These are phyloP conservation scores for Nannochloropsis salina DNA, from an alignment of 108 stramenopile species.

Conservation along the genomic window DNA sequence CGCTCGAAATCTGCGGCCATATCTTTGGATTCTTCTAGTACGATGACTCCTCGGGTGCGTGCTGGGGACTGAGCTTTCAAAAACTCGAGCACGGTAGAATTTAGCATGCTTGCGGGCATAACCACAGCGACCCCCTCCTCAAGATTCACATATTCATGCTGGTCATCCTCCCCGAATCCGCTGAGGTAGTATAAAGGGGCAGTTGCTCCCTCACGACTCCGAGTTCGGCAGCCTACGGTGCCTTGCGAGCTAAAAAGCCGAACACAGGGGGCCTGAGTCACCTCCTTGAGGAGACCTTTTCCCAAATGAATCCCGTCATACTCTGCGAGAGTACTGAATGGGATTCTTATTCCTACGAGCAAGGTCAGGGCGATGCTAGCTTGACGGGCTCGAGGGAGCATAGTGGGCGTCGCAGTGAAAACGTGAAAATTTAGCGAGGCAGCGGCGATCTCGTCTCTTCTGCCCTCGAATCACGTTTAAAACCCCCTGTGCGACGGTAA, in stretches of 20 bases:
- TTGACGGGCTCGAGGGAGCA: too few species aligned
- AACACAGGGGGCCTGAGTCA: slow-evolving; percentile 43
- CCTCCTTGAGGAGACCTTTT: neutral
- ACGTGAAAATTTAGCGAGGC: too few species aligned
- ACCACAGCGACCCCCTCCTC: slow-evolving; percentile 42
- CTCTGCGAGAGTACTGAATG: neutral
- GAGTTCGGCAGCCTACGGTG: slow-evolving; percentile 45
- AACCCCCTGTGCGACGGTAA: too few species aligned
- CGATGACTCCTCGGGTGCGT: slow-evolving; percentile 36
- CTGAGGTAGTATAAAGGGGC: slow-evolving; percentile 35
- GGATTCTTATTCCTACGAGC: too few species aligned
- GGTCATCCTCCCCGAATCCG: neutral
- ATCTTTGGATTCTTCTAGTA: slow-evolving; percentile 28
- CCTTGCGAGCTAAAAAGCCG: slow-evolving; percentile 41
- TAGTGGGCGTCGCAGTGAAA: too few species aligned
- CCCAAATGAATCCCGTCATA: slow-evolving; percentile 13
- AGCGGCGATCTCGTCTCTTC: too few species aligned
- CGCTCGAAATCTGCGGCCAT: neutral
- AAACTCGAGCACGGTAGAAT: slow-evolving; percentile 27
- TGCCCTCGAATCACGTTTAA: too few species aligned
- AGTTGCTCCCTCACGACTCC: slow-evolving; percentile 21
- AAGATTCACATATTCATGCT: slow-evolving; percentile 22
- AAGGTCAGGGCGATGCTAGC: too few species aligned
- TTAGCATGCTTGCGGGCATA: slow-evolving; percentile 33
- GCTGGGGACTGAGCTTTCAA: slow-evolving; percentile 21